These are phyloP conservation scores for Mycena leptocephala DNA, from an alignment of 768 basidiomycete species.

Conservation along the genomic window DNA sequence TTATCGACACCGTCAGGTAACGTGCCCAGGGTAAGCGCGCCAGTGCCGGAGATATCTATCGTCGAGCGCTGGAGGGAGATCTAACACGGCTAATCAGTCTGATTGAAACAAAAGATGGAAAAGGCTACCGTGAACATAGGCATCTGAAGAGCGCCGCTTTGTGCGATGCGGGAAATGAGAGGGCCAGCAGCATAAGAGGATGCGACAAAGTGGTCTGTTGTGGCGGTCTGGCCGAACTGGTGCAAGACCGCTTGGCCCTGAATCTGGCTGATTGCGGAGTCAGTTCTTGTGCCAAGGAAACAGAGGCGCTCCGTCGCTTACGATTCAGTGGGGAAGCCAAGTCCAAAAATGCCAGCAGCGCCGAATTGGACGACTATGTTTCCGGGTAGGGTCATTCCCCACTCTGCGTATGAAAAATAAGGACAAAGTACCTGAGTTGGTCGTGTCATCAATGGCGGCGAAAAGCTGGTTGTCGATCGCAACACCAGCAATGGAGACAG, in stretches of 20 bases:
- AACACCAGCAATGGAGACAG: constrained; percentile 69
- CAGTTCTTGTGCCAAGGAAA: neutral
- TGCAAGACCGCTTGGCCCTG: constrained; percentile 50
- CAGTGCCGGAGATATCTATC: constrained; percentile 71
- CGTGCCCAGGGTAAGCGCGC: constrained; percentile 73
- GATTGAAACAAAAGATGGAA: neutral
- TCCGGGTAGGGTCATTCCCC: neutral
- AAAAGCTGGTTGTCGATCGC: constrained; percentile 67
- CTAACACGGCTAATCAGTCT: constrained; percentile 33
- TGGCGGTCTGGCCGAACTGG: constrained; percentile 38
- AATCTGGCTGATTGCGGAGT: constrained; percentile 51
- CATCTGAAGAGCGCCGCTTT: constrained; percentile 56
- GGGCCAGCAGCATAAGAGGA: constrained; percentile 60
- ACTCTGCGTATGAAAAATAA: neutral
- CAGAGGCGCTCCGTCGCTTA: constrained; percentile 44
- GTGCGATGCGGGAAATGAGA: constrained; percentile 64
- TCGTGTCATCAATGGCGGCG: constrained; percentile 72
- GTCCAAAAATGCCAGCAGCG: constrained; percentile 76
- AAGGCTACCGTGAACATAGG: constrained; percentile 67
- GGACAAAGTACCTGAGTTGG: constrained; percentile 51
- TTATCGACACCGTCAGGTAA: constrained; percentile 71
- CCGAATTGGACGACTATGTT: constrained; percentile 65
- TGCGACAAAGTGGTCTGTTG: constrained; percentile 56
- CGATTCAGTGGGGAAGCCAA: constrained; percentile 81
- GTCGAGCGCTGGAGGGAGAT: constrained; percentile 73